Evolutionary conservation across 495 filamentous ascomycete species (phyloP).

Genomic region (Ramalina intermedia): DNA sequence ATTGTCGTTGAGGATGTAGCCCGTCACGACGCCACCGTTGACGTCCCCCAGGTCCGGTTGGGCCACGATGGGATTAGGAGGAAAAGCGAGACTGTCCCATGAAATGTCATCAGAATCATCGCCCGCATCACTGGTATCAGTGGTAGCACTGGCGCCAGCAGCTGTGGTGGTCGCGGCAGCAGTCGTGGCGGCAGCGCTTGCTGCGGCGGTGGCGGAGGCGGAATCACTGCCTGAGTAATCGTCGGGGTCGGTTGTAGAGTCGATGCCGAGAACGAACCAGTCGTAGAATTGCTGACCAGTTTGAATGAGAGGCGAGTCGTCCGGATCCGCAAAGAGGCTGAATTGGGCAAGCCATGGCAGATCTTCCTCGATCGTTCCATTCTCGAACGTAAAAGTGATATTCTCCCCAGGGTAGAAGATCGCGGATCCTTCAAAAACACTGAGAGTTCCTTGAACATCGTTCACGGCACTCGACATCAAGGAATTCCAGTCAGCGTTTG

Average conservation of each 20-base stretch:
- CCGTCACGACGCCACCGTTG: conserved; percentile 23
- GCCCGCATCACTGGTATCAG: not conserved
- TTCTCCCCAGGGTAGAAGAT: conserved; percentile 35
- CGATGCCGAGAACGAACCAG: conserved; percentile 29
- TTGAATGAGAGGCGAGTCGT: conserved; percentile 25
- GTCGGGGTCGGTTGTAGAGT: not conserved
- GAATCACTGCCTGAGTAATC: not conserved
- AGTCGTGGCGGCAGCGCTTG: not conserved
- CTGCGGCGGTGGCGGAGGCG: conserved; percentile 2
- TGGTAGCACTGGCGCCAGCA: not conserved
- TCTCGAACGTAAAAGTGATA: conserved; percentile 25
- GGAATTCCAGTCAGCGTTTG: conserved; percentile 38
- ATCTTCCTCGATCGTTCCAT: conserved; percentile 19
- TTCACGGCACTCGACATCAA: conserved; percentile 29
- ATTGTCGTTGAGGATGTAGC: conserved; percentile 30
- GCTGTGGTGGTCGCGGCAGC: not conserved
- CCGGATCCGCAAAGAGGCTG: conserved; percentile 13
- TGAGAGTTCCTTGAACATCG: conserved; percentile 26
- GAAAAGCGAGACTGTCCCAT: conserved; percentile 22
- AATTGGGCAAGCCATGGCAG: conserved; percentile 26
- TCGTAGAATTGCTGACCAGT: conserved; percentile 37
- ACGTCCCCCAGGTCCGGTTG: conserved; percentile 20
- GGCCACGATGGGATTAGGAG: conserved; percentile 18
- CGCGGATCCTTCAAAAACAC: conserved; percentile 22
- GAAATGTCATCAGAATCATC: conserved; percentile 1